Evolutionary conservation across 371 early-diverging fungal species (phyloP).

Genomic region (Scutellospora calospora): DNA sequence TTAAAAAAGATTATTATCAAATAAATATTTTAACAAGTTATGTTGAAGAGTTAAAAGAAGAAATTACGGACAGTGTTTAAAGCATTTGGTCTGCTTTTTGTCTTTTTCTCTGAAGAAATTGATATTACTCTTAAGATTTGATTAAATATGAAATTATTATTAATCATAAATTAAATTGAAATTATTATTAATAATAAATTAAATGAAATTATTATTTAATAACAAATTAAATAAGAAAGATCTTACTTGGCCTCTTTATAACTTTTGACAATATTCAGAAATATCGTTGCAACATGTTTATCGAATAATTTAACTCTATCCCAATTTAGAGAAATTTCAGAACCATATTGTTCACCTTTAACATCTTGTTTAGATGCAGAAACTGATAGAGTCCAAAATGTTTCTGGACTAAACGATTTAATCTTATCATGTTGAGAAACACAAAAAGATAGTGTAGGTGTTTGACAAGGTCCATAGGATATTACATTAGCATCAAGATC

Average conservation of each 20-base stretch:
- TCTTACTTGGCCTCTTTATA: constrained; percentile 52
- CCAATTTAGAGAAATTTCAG: constrained; percentile 51
- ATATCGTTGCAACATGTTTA: constrained; percentile 51
- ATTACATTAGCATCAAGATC: constrained; percentile 65
- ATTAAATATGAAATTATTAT: not conserved
- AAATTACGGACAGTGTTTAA: constrained; percentile 56
- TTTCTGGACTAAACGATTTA: constrained; percentile 67
- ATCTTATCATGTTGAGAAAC: constrained; percentile 70
- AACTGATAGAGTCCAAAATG: constrained; percentile 61
- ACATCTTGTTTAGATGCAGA: constrained; percentile 44
- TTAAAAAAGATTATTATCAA: not conserved
- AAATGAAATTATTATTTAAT: too few species aligned
- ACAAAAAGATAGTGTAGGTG: constrained; percentile 71
- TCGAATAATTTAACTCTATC: constrained; percentile 59
- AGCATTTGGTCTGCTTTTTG: constrained; percentile 58
- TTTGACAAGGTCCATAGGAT: constrained; percentile 74
- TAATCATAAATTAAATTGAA: too few species aligned
- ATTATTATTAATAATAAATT: too few species aligned
- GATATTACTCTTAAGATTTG: constrained; percentile 48
- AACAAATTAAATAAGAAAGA: too few species aligned
- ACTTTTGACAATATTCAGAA: constrained; percentile 49
- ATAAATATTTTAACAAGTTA: not conserved
- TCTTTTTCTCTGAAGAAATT: constrained; percentile 53
- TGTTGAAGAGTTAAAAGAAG: not conserved
- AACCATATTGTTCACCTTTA: constrained; percentile 13